Percentiles rank a stretch among this genome's conserved stretches.
phyloP scores from a whole-genome alignment of 78 protist species.

The Dictyostelium brefeldianum region DNA sequence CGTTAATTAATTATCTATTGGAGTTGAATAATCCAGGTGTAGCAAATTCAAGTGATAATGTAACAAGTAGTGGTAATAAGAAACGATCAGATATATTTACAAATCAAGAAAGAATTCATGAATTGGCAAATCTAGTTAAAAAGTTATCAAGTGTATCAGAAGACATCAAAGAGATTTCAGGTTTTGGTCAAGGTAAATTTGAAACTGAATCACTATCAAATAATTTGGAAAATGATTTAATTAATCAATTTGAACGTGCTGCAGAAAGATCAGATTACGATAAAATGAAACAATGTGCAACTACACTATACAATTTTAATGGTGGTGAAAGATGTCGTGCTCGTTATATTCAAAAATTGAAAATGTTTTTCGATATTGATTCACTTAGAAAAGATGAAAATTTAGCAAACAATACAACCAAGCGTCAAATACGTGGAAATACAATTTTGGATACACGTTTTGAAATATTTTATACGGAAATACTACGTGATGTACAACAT shows the following conservation, averaged over 20 bases:
- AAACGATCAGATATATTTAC: conserved; percentile 75
- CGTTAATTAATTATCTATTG: conserved; percentile 57
- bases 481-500: conserved; percentile 41
- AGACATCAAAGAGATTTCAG: conserved; percentile 61
- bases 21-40: conserved; percentile 22
- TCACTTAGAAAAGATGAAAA: conserved; percentile 44
- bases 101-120: conserved; percentile 60
- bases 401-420: conserved; percentile 32
- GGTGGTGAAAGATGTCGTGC: conserved; percentile 71
- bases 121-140: conserved; percentile 56
- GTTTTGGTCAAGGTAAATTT: conserved; percentile 32
- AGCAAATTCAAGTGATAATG: background rate
- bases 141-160: conserved; percentile 59
- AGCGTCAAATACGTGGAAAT: conserved; percentile 22
- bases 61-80: background rate
- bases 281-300: conserved; percentile 74
- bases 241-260: conserved; percentile 69
- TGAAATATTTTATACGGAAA: conserved; percentile 38
- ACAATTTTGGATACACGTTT: conserved; percentile 42
- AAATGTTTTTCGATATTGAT: conserved; percentile 68
- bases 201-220: conserved; percentile 51
- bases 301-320: conserved; percentile 45
- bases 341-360: conserved; percentile 51
- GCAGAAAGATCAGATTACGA: conserved; percentile 62
- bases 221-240: conserved; percentile 52